A percentile compares a stretch with the other conserved stretches of the same genome.
phyloP scores from a whole-genome alignment of 495 filamentous ascomycete genomes.

The Daldinia decipiens region DNA sequence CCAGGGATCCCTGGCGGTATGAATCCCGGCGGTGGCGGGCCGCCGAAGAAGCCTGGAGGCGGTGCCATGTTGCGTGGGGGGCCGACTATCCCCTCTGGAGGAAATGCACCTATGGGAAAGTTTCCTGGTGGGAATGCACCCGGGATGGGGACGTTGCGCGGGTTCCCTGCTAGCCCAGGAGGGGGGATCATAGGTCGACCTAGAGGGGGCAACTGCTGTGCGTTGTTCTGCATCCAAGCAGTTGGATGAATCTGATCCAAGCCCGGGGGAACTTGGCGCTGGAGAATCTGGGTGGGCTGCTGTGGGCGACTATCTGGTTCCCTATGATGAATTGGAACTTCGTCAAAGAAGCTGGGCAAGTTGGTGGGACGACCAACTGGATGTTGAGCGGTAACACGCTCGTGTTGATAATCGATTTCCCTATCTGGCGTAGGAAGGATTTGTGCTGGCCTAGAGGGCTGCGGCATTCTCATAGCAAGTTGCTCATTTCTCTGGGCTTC shows the following conservation, averaged over 20 bases:
- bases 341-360: slow-evolving; percentile 57
- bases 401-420: slow-evolving; percentile 55
- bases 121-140: slow-evolving; percentile 59
- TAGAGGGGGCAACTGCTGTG: slow-evolving; percentile 53
- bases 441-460: slow-evolving; percentile 50
- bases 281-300: slow-evolving; percentile 65
- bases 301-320: slow-evolving; percentile 55
- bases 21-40: slow-evolving; percentile 55
- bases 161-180: slow-evolving; percentile 58
- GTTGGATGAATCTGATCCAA: slow-evolving; percentile 60
- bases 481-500: slow-evolving; percentile 58
- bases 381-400: slow-evolving; percentile 45
- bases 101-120: slow-evolving; percentile 59
- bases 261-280: slow-evolving; percentile 62
- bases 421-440: slow-evolving; percentile 54
- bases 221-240: slow-evolving; percentile 54
- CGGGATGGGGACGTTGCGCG: slow-evolving; percentile 55
- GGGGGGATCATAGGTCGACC: slow-evolving; percentile 63
- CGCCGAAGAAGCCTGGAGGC: slow-evolving; percentile 62
- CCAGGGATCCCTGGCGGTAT: slow-evolving; percentile 59
- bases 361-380: slow-evolving; percentile 42
- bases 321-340: slow-evolving; percentile 52
- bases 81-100: slow-evolving; percentile 57
- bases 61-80: slow-evolving; percentile 55
- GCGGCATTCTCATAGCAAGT: slow-evolving; percentile 50